A percentile compares a stretch with the other conserved stretches of the same genome.
Conservation (phyloP, 352 stramenopile species). For the Phytopythium kandeliae region DNA sequence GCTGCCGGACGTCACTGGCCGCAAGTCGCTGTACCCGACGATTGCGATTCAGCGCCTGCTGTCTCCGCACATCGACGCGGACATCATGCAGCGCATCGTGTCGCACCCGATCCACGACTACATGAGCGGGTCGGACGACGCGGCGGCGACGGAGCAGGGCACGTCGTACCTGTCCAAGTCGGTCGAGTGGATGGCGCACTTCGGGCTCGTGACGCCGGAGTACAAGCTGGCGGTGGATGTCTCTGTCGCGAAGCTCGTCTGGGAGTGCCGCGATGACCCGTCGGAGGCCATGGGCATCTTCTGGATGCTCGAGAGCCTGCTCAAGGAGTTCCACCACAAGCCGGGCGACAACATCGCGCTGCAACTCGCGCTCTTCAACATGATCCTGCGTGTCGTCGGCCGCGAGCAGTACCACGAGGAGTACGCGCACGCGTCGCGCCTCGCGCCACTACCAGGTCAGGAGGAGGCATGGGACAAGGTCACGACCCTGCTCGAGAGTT, state of each 20-base stretch:
- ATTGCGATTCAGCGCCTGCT: conserved; percentile 91
- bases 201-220: conserved; percentile 69
- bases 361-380: conserved; percentile 83
- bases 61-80: conserved; percentile 85
- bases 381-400: conserved; percentile 77
- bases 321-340: conserved; percentile 86
- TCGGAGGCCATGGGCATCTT: conserved; percentile 76
- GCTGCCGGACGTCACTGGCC: conserved; percentile 92
- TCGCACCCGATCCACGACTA: conserved; percentile 77
- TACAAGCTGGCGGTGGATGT: conserved; percentile 69
- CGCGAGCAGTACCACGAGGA: conserved; percentile 74
- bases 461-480: conserved; percentile 73
- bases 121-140: conserved; percentile 33
- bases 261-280: conserved; percentile 80
- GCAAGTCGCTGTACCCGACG: conserved; percentile 90
- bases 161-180: conserved; percentile 82
- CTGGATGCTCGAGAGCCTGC: conserved; percentile 65
- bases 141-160: conserved; percentile 26
- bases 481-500: conserved; percentile 51
- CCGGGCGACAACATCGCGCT: conserved; percentile 76
- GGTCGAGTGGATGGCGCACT: conserved; percentile 89
- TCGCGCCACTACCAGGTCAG: conserved; percentile 61
- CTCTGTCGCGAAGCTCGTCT: conserved; percentile 75
- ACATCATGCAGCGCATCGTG: conserved; percentile 88
- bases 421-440: conserved; percentile 51